Percentiles rank a stretch among this genome's conserved stretches.
These are phyloP conservation scores for Paecilomyces variotii DNA, from an alignment of 2,329 filamentous ascomycete species.

Conservation along the genomic window DNA sequence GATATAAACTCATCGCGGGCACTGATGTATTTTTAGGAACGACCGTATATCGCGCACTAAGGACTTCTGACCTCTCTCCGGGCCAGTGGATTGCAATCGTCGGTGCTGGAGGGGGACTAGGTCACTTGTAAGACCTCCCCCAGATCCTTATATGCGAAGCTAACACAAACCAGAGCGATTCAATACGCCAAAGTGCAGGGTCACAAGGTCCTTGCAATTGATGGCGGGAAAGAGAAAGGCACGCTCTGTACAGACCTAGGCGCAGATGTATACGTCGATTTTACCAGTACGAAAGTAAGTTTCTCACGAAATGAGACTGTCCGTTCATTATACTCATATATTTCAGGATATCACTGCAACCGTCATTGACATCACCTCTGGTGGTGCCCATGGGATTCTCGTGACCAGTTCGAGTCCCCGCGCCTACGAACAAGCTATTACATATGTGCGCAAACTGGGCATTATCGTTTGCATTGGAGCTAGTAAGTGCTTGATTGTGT, in stretches of 20 bases:
- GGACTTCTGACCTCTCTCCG: conserved; percentile 24
- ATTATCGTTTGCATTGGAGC: conserved; percentile 8
- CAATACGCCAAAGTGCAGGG: conserved; percentile 13
- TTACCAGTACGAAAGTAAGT: conserved; percentile 16
- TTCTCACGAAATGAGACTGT: background rate
- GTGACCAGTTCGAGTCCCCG: conserved; percentile 29
- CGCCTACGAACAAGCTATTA: conserved; percentile 21
- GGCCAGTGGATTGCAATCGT: conserved; percentile 21
- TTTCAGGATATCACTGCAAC: conserved; percentile 24
- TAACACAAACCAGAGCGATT: conserved; percentile 3
- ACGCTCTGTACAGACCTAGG: conserved; percentile 30
- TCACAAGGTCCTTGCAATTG: conserved; percentile 32
- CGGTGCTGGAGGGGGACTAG: conserved; percentile 25
- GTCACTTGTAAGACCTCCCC: conserved; percentile 12
- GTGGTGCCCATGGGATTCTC: conserved; percentile 30
- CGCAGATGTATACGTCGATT: conserved; percentile 31
- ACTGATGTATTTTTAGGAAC: conserved; percentile 1
- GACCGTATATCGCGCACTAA: conserved; percentile 15
- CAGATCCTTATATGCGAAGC: background rate
- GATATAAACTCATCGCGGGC: background rate
- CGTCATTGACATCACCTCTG: conserved; percentile 26
- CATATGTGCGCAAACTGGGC: conserved; percentile 6
- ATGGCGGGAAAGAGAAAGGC: conserved; percentile 29
- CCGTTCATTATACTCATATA: background rate
- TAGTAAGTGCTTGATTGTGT: background rate